A percentile compares a stretch with the other conserved stretches of the same genome.
Conservation (phyloP, 768 basidiomycete species). For the Podaxis rugospora region DNA sequence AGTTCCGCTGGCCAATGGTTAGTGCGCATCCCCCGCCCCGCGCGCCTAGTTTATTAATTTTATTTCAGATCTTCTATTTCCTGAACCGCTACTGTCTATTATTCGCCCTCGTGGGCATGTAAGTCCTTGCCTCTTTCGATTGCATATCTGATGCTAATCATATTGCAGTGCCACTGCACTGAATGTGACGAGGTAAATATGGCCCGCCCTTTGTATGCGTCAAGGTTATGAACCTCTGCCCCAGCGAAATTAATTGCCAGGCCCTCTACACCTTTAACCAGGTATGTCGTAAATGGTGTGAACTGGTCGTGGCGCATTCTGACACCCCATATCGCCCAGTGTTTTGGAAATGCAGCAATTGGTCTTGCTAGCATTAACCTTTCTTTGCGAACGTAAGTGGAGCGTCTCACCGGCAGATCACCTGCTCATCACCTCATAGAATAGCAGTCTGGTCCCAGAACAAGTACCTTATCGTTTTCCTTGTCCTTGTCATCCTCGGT, state of each 20-base stretch:
- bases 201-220: neutral
- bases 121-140: conserved; percentile 20
- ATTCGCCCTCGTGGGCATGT: conserved; percentile 69
- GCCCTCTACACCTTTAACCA: conserved; percentile 65
- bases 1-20: conserved; percentile 68
- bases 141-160: neutral
- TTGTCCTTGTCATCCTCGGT: conserved; percentile 54
- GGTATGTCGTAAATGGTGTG: conserved; percentile 23
- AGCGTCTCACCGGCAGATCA: conserved; percentile 11
- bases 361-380: conserved; percentile 72
- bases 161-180: conserved; percentile 46
- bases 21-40: neutral
- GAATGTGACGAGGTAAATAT: conserved; percentile 48
- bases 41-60: neutral
- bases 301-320: neutral
- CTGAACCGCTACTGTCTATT: conserved; percentile 62
- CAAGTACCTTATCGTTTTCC: conserved; percentile 45
- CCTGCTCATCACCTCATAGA: conserved; percentile 25
- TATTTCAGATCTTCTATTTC: conserved; percentile 59
- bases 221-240: neutral
- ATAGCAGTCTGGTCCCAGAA: conserved; percentile 69
- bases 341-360: conserved; percentile 60
- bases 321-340: conserved; percentile 18
- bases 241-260: conserved; percentile 57
- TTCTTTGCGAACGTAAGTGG: conserved; percentile 58